Percentiles rank a stretch among this genome's conserved stretches.
Evolutionary conservation across 2,329 filamentous ascomycete species (phyloP).

Genomic region (Scortechinia acanthostroma): DNA sequence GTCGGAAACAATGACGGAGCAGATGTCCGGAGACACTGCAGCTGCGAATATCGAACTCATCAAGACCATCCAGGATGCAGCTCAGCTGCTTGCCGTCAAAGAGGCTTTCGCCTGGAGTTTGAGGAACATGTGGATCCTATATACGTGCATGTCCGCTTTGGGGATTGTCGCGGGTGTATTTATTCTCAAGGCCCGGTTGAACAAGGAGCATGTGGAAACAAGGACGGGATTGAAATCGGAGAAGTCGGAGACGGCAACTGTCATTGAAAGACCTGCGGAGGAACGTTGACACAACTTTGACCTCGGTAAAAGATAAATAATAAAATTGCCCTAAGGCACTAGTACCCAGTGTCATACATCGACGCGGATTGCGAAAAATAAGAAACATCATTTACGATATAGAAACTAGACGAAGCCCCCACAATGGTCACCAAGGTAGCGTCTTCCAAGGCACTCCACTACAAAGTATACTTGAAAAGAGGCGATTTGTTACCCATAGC

Average conservation of each 20-base stretch:
- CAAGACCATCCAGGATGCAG: constrained; percentile 21
- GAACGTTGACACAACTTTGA: too few relatives aligned
- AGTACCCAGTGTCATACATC: too few relatives aligned
- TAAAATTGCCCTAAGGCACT: too few relatives aligned
- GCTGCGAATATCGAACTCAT: constrained; percentile 36
- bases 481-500: constrained; percentile 29
- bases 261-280: too few relatives aligned
- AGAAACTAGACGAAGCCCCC: too few relatives aligned
- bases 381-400: too few relatives aligned
- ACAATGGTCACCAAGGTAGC: too few relatives aligned
- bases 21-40: constrained; percentile 28
- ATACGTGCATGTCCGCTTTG: constrained; percentile 27
- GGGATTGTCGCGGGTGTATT: constrained; percentile 31
- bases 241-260: too few relatives aligned
- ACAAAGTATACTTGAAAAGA: constrained; percentile 25
- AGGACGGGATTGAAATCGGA: constrained; percentile 32
- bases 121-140: constrained; percentile 38
- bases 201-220: constrained; percentile 38
- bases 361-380: too few relatives aligned
- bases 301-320: too few relatives aligned
- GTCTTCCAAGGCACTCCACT: neutral
- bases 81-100: constrained; percentile 26
- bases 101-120: constrained; percentile 38
- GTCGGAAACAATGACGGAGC: neutral
- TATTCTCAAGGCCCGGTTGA: constrained; percentile 32